A percentile compares a stretch with the other conserved stretches of the same genome.
Conservation (phyloP, 805 yeast species). For the Blastobotrys parvus region DNA sequence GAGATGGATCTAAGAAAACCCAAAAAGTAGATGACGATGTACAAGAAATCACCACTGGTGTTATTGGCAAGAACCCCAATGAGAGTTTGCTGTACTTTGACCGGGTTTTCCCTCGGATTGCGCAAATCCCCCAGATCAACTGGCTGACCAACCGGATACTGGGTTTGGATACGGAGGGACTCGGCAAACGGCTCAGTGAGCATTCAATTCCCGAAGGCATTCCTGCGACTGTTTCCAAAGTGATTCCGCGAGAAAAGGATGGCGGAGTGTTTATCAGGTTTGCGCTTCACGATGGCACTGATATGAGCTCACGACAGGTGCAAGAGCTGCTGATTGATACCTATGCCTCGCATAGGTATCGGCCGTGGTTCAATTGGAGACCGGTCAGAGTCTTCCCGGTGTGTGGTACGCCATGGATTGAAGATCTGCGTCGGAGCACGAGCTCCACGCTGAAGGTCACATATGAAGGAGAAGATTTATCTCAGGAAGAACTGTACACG, state of each 20-base stretch:
- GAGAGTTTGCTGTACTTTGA: slow-evolving; percentile 44
- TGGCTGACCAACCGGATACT: slow-evolving; percentile 4
- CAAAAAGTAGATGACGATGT: too few species aligned
- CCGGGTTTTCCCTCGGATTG: slow-evolving; percentile 37
- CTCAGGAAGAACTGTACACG: slow-evolving; percentile 75
- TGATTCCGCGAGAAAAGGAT: slow-evolving; percentile 69
- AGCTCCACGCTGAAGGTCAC: slow-evolving; percentile 52
- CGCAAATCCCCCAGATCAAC: slow-evolving; percentile 4
- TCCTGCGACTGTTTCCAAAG: slow-evolving; percentile 41
- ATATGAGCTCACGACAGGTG: slow-evolving; percentile 39
- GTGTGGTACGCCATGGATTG: slow-evolving; percentile 93
- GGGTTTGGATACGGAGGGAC: slow-evolving; percentile 2
- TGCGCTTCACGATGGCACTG: slow-evolving; percentile 42
- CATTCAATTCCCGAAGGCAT: slow-evolving; percentile 20
- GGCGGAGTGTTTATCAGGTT: slow-evolving; percentile 92
- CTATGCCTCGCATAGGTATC: slow-evolving; percentile 23
- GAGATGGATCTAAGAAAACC: too few species aligned
- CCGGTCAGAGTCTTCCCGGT: slow-evolving; percentile 59
- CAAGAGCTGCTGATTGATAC: slow-evolving; percentile 41
- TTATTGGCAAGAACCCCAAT: slow-evolving; percentile 15
- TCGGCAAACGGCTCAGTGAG: slow-evolving; percentile 12
- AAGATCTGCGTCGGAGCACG: slow-evolving; percentile 77
- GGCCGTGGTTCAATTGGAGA: slow-evolving; percentile 27
- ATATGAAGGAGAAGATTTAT: slow-evolving; percentile 68
- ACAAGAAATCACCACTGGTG: slow-evolving; percentile 20